Conservation (phyloP, 2,329 filamentous ascomycete genomes). For the Alternaria metachromatica region DNA sequence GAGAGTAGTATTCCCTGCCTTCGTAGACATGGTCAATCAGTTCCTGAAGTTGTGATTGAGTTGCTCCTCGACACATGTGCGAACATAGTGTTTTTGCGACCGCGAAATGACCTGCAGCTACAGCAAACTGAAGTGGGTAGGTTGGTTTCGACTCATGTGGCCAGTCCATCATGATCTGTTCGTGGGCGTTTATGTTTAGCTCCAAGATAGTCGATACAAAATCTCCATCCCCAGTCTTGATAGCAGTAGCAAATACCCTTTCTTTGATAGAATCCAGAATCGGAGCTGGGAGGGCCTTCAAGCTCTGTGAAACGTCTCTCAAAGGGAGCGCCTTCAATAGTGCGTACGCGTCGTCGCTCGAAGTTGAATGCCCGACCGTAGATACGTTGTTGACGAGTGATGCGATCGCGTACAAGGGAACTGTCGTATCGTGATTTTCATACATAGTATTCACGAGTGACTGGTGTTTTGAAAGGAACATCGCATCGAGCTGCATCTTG, state of each 20-base stretch:
- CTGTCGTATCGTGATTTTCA: background rate
- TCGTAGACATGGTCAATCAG: background rate
- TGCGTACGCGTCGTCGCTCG: background rate
- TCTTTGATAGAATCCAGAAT: background rate
- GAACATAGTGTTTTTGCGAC: background rate
- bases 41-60: background rate
- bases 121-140: background rate
- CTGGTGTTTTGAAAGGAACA: background rate
- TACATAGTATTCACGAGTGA: background rate
- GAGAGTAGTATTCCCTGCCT: too few relatives aligned
- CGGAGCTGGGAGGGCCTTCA: background rate
- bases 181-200: background rate
- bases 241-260: background rate
- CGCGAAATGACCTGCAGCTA: background rate
- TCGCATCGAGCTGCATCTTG: background rate
- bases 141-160: background rate
- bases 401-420: background rate
- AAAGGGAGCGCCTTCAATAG: background rate
- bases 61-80: background rate
- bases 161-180: background rate
- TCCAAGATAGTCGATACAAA: background rate
- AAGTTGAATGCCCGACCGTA: fast-evolving
- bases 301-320: background rate
- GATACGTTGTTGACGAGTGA: background rate
- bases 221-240: background rate